Base-by-base conservation (phyloP, 2,329 filamentous ascomycete genomes). In the Fusarium fujikuroi region DNA sequence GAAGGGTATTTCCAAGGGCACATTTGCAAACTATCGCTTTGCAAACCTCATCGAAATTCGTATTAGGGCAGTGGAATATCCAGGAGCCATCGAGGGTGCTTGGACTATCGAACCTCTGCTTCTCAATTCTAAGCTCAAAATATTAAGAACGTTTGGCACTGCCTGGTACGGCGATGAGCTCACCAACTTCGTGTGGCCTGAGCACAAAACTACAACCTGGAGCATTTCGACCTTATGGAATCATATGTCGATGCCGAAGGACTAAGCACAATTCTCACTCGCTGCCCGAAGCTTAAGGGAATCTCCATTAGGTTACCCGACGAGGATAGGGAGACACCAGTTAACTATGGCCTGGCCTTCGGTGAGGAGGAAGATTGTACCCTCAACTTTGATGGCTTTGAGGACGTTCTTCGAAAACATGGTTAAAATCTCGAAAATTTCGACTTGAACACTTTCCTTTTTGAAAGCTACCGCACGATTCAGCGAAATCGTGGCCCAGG, bases 1-100 rank as follows among this genome's bases (percentile, higher is more conserved):
- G 7, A 25, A 15, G 32, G 18, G 12, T 5, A 0, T 6, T 8
- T 14, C 23, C 1, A 52, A 30, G 7, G 10, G n/a, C 1, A 40
- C 11, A 2, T 44, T 37, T 37, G 19, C 12, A n/a, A 64, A 56
- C 15, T 49, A 42, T 14, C 2, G 30, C 1, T 46, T 73, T n/a
- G 52, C 53, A 2, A 37, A 49, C 19, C 57, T 73, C 11, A 47
- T 23, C 43, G 59, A 73, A 4, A 37, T 75, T 5, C 56, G 57
- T 1, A 12, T 75, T 9, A 65, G 21, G 3, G 54, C 12, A 0
- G 23, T 25, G 1, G 14, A 28, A 2, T 0, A 1, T 4, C 3
- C 2, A 21, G n/a, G n/a, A n/a, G n/a, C n/a, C 19, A 8, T 42
- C 30, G 6, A n/a, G 4, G 2, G 3, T 7, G n/a, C 30, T 19